Evolutionary conservation across 495 filamentous ascomycete genomes (phyloP), one percentile per base, ranked within the genome.

Genomic region (Penicillium ucsense): DNA sequence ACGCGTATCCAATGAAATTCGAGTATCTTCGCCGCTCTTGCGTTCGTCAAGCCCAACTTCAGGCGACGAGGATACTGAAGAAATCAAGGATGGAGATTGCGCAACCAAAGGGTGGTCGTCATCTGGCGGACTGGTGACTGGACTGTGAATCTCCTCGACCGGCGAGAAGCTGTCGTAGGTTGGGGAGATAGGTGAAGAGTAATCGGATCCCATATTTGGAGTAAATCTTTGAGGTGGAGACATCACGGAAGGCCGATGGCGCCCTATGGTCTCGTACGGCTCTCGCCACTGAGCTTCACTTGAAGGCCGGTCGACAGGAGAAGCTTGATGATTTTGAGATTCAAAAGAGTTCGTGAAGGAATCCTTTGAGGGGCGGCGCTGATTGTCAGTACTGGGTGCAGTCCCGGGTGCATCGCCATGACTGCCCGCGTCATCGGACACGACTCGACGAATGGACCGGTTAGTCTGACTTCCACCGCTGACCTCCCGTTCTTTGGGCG

Each of bases 131-230:
- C 77, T 76, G 40, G 54, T 44, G 27, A 62, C 56, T 34, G 62
- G 57, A 10, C 59, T 48, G 50, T 65, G 58, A 36, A 46, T 43
- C 43, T 66, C 66, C 33, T 41, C 39, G 20, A 51, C 41, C 9
- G 65, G 82, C 6, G 86, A 87, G 11, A 87, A 73, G 51, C 86
- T 73, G 10, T 89, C 78, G 8, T 89, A 89, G 5, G 87, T 92
- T 56, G 91, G 89, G 0, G 86, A 83, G 47, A 45, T 51, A 6
- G 41, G 56, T 11, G 48, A 46, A 30, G 48, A 45, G 42, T 55
- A 50, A 7, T 52, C 51, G 30, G 49, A 83, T 61, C 8, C 76
- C 70, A 51, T 82, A 74, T 52, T 59, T 48, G 60, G 59, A 11
- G 52, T 39, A 38, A 65, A 64, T 44, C 52, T 64, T 44, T 68